Conservation (phyloP, 2,329 filamentous ascomycete species). For the Fusarium cyanostomum region DNA sequence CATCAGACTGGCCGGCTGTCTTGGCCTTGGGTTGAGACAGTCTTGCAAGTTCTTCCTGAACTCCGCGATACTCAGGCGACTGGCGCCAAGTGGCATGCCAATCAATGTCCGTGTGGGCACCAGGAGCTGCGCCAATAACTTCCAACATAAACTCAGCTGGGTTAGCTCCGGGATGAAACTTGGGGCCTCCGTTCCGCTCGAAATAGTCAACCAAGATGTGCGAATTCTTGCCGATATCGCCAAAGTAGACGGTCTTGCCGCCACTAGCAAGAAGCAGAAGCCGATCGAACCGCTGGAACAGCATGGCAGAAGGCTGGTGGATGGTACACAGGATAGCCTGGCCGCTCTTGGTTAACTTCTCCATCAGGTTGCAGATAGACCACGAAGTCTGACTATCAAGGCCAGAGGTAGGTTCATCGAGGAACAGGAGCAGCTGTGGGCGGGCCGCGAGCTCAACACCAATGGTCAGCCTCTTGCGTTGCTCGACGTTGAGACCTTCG, state of each 20-base stretch:
- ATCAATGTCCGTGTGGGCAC: conserved; percentile 55
- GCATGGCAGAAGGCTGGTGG: conserved; percentile 62
- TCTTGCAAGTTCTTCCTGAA: conserved; percentile 48
- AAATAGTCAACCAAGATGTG: conserved; percentile 67
- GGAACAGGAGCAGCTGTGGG: conserved; percentile 64
- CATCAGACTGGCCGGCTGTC: fast-evolving
- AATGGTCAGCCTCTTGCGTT: conserved; percentile 66
- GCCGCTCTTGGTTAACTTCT: conserved; percentile 64
- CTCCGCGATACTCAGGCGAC: conserved; percentile 44
- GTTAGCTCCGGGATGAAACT: conserved; percentile 64
- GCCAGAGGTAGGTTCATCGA: conserved; percentile 66
- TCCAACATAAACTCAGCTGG: conserved; percentile 75
- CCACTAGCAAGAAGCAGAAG: conserved; percentile 71
- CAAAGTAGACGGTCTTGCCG: conserved; percentile 75
- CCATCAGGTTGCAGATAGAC: conserved; percentile 66
- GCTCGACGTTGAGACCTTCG: conserved; percentile 65
- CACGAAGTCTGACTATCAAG: conserved; percentile 68
- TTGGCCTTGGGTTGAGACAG: background rate
- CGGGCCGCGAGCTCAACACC: conserved; percentile 63
- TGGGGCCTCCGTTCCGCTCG: conserved; percentile 65
- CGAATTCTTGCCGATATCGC: conserved; percentile 67
- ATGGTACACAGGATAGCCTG: conserved; percentile 65
- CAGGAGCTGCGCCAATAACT: conserved; percentile 55
- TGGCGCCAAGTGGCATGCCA: conserved; percentile 50
- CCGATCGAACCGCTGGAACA: conserved; percentile 67